Evolutionary conservation across 1,139 yeast genomes (phyloP).

Genomic region (Lodderomyces metapsilosis): DNA sequence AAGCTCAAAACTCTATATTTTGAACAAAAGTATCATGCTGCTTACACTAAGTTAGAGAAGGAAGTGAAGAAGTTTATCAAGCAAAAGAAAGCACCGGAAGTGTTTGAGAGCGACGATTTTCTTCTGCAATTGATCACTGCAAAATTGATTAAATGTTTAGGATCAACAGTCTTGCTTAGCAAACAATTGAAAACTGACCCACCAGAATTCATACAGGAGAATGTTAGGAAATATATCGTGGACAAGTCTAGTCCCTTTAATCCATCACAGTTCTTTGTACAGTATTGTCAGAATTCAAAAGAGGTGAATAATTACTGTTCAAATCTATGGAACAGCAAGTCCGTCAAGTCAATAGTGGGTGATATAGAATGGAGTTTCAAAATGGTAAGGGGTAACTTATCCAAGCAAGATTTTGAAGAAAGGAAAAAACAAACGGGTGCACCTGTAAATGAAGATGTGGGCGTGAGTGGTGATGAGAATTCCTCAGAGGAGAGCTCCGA

Average conservation of each 20-base stretch:
- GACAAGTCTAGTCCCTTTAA: conserved; percentile 32
- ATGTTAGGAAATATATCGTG: conserved; percentile 20
- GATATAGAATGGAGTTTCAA: conserved; percentile 60
- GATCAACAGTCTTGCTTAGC: conserved; percentile 23
- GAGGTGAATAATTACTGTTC: conserved; percentile 50
- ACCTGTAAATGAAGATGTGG: conserved; percentile 15
- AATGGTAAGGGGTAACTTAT: conserved; percentile 58
- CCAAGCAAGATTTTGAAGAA: conserved; percentile 39
- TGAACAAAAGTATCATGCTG: conserved; percentile 50
- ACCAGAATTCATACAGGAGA: conserved; percentile 32
- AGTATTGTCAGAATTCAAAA: conserved; percentile 40
- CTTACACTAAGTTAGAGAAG: conserved; percentile 40
- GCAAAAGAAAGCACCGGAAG: conserved; percentile 18
- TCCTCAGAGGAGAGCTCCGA: conserved; percentile 15
- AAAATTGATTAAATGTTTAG: conserved; percentile 30
- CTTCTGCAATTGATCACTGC: conserved; percentile 30
- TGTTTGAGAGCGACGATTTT: conserved; percentile 20
- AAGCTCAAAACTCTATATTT: conserved; percentile 47
- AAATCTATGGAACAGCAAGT: conserved; percentile 57
- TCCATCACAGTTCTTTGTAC: conserved; percentile 52
- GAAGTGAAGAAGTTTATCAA: conserved; percentile 31
- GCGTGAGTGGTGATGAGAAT: conserved; percentile 20
- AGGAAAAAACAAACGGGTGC: conserved; percentile 28
- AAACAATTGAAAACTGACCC: conserved; percentile 30
- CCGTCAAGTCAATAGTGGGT: conserved; percentile 43